Conservation (phyloP, 345 rosid species). For the Brassica nigra region DNA sequence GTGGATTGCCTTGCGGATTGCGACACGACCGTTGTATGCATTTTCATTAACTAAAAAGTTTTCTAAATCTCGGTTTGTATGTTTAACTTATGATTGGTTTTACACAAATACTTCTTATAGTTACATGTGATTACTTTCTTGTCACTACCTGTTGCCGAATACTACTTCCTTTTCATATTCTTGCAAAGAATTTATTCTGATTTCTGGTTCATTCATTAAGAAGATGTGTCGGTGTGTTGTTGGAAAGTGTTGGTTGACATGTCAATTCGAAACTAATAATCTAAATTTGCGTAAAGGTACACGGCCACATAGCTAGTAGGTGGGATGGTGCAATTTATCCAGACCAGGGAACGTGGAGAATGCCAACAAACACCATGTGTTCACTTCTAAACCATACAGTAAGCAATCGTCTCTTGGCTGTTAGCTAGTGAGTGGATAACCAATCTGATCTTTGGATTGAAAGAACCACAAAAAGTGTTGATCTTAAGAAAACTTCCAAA, state of each 20-base stretch:
- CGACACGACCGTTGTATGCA: no score
- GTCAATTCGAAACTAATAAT: background rate
- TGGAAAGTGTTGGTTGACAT: background rate
- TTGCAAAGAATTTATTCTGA: background rate
- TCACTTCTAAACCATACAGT: background rate
- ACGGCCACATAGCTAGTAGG: background rate
- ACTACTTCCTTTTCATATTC: background rate
- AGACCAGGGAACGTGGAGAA: background rate
- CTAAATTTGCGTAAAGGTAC: background rate
- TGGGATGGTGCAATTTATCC: background rate
- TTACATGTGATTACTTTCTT: no score
- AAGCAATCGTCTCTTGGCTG: background rate
- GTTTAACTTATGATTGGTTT: no score
- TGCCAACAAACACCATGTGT: background rate
- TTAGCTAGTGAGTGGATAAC: background rate
- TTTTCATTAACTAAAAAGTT: no score
- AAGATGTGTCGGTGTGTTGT: background rate
- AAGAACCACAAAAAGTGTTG: background rate
- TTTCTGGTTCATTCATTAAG: background rate
- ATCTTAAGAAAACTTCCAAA: background rate
- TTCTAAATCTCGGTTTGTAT: no score
- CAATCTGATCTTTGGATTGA: background rate
- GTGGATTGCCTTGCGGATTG: background rate
- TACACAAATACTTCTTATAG: no score
- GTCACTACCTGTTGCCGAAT: no score